Base-by-base conservation (phyloP, 768 basidiomycete species). In the Antrodiella citrinella region DNA sequence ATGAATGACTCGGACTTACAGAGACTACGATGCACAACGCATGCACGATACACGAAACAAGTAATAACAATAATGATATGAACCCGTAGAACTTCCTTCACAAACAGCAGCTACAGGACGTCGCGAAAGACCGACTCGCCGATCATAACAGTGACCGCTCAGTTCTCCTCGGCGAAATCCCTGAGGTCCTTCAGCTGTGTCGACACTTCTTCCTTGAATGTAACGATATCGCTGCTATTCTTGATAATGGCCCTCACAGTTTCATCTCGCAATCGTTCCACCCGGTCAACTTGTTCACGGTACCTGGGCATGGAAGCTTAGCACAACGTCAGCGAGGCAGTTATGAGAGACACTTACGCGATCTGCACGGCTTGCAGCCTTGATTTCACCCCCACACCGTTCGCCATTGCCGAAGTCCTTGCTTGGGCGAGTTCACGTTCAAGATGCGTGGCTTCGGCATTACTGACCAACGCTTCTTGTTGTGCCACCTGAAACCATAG, bases 371-470 rank as follows among this genome's bases (percentile, higher is more conserved):
- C 77, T 57, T 90, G 86, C 9, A 91, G 67, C 50, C 84, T 76
- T 18, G 85, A 81, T 61, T 90, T 87, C 44, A 88, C 84, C 12
- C 84, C 86, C 63, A 89, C 80, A n/a, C 88, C 90, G 57, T 82
- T 86, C 2, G 86, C 80, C 48, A 86, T 72, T 12, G 87, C 87
- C 2, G 84, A 82, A 19, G 80, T 84, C 57, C 82, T 74, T 12
- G 89, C 89, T 47, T 84, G 78, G 2, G 81, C 82, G 7, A 91
- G 65, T 53, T 89, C 86, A 47, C 75, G 77, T 56, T 90, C 85
- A 38, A 91, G 66, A 39, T 80, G 76, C 26, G 72, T 69, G 5
- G 82, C 82, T 65, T 91, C 83, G 9, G 70, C 74, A 57, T 74
- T 82, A 51, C 83, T 81, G 3, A 82, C 74, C 49, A 76, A 65